phyloP scores from a whole-genome alignment of 2,329 filamentous ascomycete genomes.

The Nemania sp. region DNA sequence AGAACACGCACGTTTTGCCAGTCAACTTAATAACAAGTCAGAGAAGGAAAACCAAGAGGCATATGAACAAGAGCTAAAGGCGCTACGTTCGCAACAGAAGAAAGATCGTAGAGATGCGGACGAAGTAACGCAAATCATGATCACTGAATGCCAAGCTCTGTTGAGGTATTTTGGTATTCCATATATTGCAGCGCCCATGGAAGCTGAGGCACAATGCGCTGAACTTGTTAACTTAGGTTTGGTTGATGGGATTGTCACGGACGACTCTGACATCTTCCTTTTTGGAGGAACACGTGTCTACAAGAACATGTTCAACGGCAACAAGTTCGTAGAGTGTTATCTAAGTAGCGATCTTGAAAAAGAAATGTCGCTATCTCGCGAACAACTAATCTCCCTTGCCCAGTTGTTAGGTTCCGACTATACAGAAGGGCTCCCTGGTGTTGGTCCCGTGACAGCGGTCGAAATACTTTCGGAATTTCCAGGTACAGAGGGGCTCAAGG shows the following conservation, averaged over 20 bases:
- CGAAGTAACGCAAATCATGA: slow-evolving; percentile 96
- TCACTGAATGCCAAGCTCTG: slow-evolving; percentile 92
- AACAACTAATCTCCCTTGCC: slow-evolving; percentile 88
- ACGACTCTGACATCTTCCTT: slow-evolving; percentile 95
- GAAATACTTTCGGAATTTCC: slow-evolving; percentile 95
- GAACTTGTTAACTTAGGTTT: slow-evolving; percentile 87
- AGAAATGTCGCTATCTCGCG: slow-evolving; percentile 87
- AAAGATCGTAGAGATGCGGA: slow-evolving; percentile 96
- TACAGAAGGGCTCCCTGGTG: slow-evolving; percentile 88
- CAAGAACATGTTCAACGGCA: slow-evolving; percentile 99
- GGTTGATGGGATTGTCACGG: slow-evolving; percentile 97
- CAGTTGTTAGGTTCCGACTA: slow-evolving; percentile 95
- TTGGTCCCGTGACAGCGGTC: slow-evolving; percentile 93
- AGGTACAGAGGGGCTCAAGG: slow-evolving; percentile 68
- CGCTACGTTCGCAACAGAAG: slow-evolving; percentile 92
- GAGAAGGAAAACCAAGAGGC: slow-evolving; percentile 77
- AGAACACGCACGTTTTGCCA: slow-evolving; percentile 93
- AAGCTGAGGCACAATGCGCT: slow-evolving; percentile 97
- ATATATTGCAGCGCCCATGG: slow-evolving; percentile 98
- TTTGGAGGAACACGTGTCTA: slow-evolving; percentile 97
- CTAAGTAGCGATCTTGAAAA: slow-evolving; percentile 84
- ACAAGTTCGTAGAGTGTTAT: slow-evolving; percentile 98
- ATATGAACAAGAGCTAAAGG: slow-evolving; percentile 88
- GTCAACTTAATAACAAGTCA: slow-evolving; percentile 82
- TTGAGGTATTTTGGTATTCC: slow-evolving; percentile 92